phyloP scores from a whole-genome alignment of 2,329 filamentous ascomycete species.

The Neonectria neomacrospora region DNA sequence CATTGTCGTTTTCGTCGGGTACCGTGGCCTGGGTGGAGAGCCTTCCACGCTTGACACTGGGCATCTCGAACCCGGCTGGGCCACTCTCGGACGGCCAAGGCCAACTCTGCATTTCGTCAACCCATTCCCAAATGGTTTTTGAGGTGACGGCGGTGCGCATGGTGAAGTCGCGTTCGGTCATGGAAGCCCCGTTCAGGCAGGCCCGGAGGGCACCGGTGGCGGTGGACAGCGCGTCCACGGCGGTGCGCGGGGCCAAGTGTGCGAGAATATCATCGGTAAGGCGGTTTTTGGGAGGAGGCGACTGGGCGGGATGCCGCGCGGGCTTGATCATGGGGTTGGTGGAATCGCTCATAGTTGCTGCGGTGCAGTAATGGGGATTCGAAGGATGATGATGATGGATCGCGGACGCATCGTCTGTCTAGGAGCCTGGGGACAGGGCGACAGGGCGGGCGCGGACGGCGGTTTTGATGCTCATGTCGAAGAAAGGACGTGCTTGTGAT shows the following conservation, averaged over 20 bases:
- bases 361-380: slow-evolving; percentile 34
- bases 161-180: slow-evolving; percentile 76
- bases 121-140: slow-evolving; percentile 78
- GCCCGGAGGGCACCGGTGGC: slow-evolving; percentile 63
- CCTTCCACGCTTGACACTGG: slow-evolving; percentile 55
- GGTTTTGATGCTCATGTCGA: slow-evolving; percentile 46
- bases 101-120: slow-evolving; percentile 74
- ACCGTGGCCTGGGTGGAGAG: slow-evolving; percentile 45
- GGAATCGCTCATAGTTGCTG: slow-evolving; percentile 50
- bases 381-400: slow-evolving; percentile 30
- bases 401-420: slow-evolving; percentile 44
- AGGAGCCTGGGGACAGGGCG: slow-evolving; percentile 44
- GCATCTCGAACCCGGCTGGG: slow-evolving; percentile 65
- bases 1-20: slow-evolving; percentile 39
- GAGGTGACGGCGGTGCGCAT: slow-evolving; percentile 76
- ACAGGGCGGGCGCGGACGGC: slow-evolving; percentile 35
- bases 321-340: slow-evolving; percentile 47
- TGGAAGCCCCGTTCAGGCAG: slow-evolving; percentile 72
- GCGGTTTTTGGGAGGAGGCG: slow-evolving; percentile 58
- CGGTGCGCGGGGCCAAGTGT: slow-evolving; percentile 69
- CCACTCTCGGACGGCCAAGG: slow-evolving; percentile 63
- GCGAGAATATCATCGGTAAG: slow-evolving; percentile 68
- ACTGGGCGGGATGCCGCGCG: slow-evolving; percentile 50
- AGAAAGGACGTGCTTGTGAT: slow-evolving; percentile 35
- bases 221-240: slow-evolving; percentile 68